Conservation (phyloP, 148 eudicot species). For the Rhododendron ovatum region DNA sequence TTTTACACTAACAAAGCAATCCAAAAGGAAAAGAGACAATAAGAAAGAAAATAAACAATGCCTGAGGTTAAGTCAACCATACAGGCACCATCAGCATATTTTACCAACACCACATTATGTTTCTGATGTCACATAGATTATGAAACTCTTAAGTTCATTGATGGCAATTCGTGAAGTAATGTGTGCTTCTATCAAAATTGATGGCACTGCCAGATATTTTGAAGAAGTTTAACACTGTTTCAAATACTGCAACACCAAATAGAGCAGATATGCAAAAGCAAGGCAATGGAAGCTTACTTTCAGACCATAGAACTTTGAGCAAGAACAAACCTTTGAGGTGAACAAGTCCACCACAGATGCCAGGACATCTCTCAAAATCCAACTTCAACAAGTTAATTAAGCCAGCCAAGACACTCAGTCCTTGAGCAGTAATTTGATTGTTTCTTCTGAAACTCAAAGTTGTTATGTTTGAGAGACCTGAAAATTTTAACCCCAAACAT, state of each 20-base stretch:
- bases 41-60: not conserved
- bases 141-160: not conserved
- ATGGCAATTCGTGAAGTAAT: not conserved
- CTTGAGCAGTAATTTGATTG: conserved; percentile 57
- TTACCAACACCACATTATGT: not conserved
- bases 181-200: not conserved
- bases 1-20: not conserved
- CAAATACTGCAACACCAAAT: not conserved
- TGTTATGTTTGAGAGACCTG: conserved; percentile 65
- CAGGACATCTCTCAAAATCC: conserved; percentile 79
- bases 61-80: not conserved
- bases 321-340: conserved; percentile 60
- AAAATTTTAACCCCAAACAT: not conserved
- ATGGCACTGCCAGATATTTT: not conserved
- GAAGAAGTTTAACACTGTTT: not conserved
- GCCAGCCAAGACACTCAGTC: conserved; percentile 54
- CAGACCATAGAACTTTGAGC: not conserved
- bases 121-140: not conserved
- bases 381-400: conserved; percentile 60
- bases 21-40: not conserved
- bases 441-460: conserved; percentile 61
- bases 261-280: not conserved
- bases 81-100: not conserved
- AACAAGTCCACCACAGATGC: conserved; percentile 72
- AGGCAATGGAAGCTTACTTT: not conserved